These are phyloP conservation scores for Monosporascus sp. DNA, from an alignment of 2,329 filamentous ascomycete genomes.

Conservation along the genomic window DNA sequence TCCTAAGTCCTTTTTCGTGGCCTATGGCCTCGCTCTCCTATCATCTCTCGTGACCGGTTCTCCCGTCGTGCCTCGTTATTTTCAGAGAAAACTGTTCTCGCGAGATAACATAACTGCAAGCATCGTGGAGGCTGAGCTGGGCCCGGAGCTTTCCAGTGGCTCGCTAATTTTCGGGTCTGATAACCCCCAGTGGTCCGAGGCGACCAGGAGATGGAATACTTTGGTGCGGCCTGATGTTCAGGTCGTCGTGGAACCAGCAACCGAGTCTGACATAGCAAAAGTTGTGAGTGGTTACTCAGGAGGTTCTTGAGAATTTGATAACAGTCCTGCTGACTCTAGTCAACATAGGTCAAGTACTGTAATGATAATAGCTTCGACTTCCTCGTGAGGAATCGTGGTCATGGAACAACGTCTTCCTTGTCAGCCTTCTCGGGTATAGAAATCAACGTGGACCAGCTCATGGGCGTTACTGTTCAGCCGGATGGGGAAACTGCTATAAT, in stretches of 20 bases:
- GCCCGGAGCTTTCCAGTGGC: neutral
- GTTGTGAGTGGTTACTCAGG: conserved; percentile 2
- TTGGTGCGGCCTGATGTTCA: conserved; percentile 2
- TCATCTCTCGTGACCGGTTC: neutral
- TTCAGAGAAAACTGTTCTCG: neutral
- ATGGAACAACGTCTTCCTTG: conserved; percentile 10
- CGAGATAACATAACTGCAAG: neutral
- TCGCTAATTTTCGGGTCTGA: neutral
- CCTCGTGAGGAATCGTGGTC: conserved; percentile 11
- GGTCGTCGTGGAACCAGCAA: conserved; percentile 3
- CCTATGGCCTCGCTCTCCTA: neutral
- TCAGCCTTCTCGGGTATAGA: conserved; percentile 14
- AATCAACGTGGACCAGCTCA: conserved; percentile 13
- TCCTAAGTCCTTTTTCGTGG: neutral
- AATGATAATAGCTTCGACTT: conserved; percentile 13
- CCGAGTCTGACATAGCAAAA: conserved; percentile 7
- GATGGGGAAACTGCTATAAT: conserved; percentile 4
- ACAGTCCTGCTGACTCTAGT: neutral
- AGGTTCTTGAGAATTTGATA: neutral
- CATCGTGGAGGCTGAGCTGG: neutral
- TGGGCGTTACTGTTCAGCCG: conserved; percentile 4
- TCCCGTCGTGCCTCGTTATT: neutral
- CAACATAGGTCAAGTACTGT: conserved; percentile 8
- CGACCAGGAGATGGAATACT: conserved; percentile 4
- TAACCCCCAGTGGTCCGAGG: neutral